Base-by-base conservation (phyloP, 176 grass and related monocot genomes). In the Aegilops sharonensis region DNA sequence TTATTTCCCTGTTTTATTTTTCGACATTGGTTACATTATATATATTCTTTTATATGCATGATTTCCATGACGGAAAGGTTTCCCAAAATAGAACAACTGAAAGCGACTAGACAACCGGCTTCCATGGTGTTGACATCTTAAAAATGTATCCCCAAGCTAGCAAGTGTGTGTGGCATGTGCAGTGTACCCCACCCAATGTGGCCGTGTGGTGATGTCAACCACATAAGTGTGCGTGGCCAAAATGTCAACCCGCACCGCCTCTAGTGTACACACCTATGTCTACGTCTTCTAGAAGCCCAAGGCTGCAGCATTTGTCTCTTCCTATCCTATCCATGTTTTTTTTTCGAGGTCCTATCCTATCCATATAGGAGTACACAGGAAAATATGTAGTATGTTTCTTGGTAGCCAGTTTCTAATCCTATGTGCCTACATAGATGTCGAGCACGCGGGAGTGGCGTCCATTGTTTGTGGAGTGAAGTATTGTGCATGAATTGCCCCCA, bases 211-310 rank as follows among this genome's bases (percentile, higher is more conserved):
- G 31, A 78, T 84, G 80, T 75, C 85, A 87, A 80, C 74, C 9
- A 21, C 71, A 12, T 37, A 36, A 25, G 39, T n/a, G 63, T 54
- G 64, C 12, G 25, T 47, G 42, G 30, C 20, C 66, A 42, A 59
- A 73, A 74, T 65, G 89, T 83, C 84, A 87, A 83, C 67, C 17
- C 64, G 84, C 80, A 90, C 80, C 83, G 79, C 3, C 66, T 6
- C 67, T 78, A 67, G 84, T 78, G 88, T 82, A 82, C 64, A 86
- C 78, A 86, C n/a, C 12, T 76, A 52, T 7, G 14, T 31, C 23
- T 54, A 47, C 43, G 43, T 32, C 20, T 5, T 56, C 20, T 50
- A 4, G 66, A 50, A 77, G 12, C 76, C 40, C 11, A 75, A 59
- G 57, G 76, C 50, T 77, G 64, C 3, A 20, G 23, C 57, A 13